Evolutionary conservation across 371 early-diverging fungal species (phyloP).

Genomic region (Paraphysoderma sedebokerense): DNA sequence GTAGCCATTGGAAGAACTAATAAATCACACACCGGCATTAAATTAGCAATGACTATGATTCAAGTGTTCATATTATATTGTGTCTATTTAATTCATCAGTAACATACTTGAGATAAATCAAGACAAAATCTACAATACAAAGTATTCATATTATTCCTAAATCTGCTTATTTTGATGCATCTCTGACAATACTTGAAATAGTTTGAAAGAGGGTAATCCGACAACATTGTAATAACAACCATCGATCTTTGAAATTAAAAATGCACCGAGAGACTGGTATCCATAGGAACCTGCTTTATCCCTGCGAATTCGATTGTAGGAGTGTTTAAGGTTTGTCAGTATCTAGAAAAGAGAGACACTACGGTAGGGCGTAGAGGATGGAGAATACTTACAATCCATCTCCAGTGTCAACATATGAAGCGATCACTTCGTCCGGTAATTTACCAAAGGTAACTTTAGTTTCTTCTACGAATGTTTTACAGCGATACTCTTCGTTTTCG

Average conservation of each 20-base stretch:
- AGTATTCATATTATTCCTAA: too few relatives aligned
- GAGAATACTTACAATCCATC: neutral
- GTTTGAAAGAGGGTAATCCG: neutral
- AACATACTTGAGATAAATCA: too few relatives aligned
- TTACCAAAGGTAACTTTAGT: neutral
- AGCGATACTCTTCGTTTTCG: neutral
- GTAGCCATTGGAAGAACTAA: too few relatives aligned
- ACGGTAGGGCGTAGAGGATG: too few relatives aligned
- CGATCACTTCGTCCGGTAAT: neutral
- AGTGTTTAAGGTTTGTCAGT: neutral
- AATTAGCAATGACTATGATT: too few relatives aligned
- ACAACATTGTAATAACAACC: slow-evolving; percentile 2
- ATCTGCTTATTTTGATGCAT: too few relatives aligned
- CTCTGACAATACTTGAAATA: neutral
- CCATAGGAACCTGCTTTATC: slow-evolving; percentile 2
- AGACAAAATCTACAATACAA: too few relatives aligned
- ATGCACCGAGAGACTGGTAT: neutral
- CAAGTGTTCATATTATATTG: too few relatives aligned
- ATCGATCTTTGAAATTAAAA: neutral
- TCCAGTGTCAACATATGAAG: neutral
- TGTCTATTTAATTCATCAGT: too few relatives aligned
- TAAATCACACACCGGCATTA: too few relatives aligned
- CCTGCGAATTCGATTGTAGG: neutral
- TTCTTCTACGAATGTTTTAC: neutral
- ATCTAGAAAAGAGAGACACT: neutral